Base-by-base conservation (phyloP, 1,284 basidiomycete genomes). In the Melanopsichium pennsylvanicum region DNA sequence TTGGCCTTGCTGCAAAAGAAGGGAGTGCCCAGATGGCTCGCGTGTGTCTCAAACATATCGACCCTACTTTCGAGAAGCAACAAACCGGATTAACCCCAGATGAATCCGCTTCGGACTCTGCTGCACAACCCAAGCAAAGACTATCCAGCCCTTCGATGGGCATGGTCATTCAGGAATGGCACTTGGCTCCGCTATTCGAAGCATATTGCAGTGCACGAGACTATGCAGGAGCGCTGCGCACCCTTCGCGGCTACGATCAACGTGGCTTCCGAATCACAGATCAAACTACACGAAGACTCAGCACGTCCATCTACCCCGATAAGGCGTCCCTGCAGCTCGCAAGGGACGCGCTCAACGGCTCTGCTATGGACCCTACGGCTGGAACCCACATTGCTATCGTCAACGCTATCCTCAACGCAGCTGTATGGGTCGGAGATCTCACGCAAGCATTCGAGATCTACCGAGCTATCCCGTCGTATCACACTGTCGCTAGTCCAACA, bases 121-220 rank as follows among this genome's bases (percentile, higher is more conserved):
- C 18, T 5, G 4, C 38, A 9, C 16, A 16, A 39, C 22, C 43
- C 5, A 8, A 23, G 11, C 39, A 22, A n/a, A 47, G 23, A 18
- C 21, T 31, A 15, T 27, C 42, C 0, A 23, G 12, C 6, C 19
- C 34, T 2, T 42, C 52, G 15, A 56, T 39, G 25, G 38, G 48
- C 18, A 31, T 22, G n/a, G 48, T 48, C 12, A 16, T 75, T 13
- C 68, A 74, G 27, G 67, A 73, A 39, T 72, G 71, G 64, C 73
- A 75, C 21, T 29, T 79, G 23, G 44, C 63, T 12, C 70, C 75
- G 7, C 60, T 74, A 2, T 67, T 75, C 10, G 73, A 77, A 38
- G 69, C 73, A 0, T 61, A 71, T 13, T 75, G 73, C 39, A 55
- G 32, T 18, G 38, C 59, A 1, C 31, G 19, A 0, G 49, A 69